These are phyloP conservation scores for Cryphonectria carpinicola DNA, from an alignment of 2,329 filamentous ascomycete genomes.

Conservation along the genomic window DNA sequence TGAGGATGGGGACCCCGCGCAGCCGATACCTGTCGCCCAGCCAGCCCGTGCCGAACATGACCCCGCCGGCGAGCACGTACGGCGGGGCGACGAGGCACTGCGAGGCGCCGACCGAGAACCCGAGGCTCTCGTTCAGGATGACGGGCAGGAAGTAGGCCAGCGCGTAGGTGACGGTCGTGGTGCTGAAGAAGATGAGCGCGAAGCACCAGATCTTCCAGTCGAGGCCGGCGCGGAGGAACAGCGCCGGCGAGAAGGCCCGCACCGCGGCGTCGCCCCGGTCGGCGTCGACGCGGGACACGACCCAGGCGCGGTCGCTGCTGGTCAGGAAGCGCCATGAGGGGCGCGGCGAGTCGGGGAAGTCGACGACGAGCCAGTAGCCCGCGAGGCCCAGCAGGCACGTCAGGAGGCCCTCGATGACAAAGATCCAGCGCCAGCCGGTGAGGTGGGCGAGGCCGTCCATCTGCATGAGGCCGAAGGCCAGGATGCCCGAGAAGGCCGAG, in stretches of 20 bases:
- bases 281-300: conserved; percentile 56
- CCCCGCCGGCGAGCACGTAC: conserved; percentile 65
- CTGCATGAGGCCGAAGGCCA: conserved; percentile 72
- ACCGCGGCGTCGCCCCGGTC: conserved; percentile 62
- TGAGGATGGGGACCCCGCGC: conserved; percentile 67
- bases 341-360: conserved; percentile 64
- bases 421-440: conserved; percentile 70
- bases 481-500: conserved; percentile 67
- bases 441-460: conserved; percentile 59
- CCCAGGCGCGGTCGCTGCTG: conserved; percentile 54
- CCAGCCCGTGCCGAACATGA: conserved; percentile 65
- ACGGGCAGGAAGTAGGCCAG: conserved; percentile 80
- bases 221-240: conserved; percentile 50
- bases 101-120: conserved; percentile 64
- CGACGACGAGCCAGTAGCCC: conserved; percentile 63
- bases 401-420: conserved; percentile 57
- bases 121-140: conserved; percentile 67
- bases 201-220: conserved; percentile 67
- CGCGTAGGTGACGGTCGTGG: conserved; percentile 74
- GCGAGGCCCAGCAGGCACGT: conserved; percentile 56
- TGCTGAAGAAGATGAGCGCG: conserved; percentile 64
- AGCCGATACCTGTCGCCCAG: conserved; percentile 68
- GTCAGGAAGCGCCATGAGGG: conserved; percentile 57
- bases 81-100: conserved; percentile 76
- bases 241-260: conserved; percentile 54